A percentile compares a stretch with the other conserved stretches of the same genome.
Conservation (phyloP, 305 asterid species). For the Fraxinus platypoda region DNA sequence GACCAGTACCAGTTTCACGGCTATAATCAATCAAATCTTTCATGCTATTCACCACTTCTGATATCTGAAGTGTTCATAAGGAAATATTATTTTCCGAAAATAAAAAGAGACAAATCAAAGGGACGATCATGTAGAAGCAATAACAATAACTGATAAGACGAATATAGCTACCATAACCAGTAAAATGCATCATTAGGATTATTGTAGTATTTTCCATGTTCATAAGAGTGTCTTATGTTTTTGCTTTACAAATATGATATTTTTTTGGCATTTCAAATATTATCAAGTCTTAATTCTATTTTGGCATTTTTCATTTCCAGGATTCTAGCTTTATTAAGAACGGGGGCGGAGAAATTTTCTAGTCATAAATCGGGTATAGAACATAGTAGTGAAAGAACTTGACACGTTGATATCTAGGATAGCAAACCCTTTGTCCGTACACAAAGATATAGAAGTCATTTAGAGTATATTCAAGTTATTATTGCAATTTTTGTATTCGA, state of each 20-base stretch:
- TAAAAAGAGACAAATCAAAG: background rate
- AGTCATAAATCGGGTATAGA: background rate
- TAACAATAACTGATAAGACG: background rate
- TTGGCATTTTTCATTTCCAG: background rate
- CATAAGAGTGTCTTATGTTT: background rate
- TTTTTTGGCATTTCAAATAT: background rate
- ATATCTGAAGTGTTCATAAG: slow-evolving; percentile 38
- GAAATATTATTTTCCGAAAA: background rate
- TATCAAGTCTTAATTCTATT: background rate
- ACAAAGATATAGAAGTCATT: background rate
- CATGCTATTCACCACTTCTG: slow-evolving; percentile 60
- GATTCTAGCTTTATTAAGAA: background rate
- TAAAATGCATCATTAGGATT: background rate
- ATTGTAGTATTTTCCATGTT: background rate
- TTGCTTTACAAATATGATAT: background rate
- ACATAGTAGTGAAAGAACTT: background rate
- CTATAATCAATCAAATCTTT: slow-evolving; percentile 52
- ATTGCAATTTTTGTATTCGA: background rate
- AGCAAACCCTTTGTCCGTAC: background rate
- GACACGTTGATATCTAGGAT: background rate
- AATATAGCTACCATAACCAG: background rate
- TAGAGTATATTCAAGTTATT: background rate
- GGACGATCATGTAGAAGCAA: background rate
- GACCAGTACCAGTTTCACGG: slow-evolving; percentile 40
- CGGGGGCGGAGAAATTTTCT: background rate